phyloP scores from a whole-genome alignment of 768 basidiomycete genomes.

The Lanmaoa pseudosensibilis region DNA sequence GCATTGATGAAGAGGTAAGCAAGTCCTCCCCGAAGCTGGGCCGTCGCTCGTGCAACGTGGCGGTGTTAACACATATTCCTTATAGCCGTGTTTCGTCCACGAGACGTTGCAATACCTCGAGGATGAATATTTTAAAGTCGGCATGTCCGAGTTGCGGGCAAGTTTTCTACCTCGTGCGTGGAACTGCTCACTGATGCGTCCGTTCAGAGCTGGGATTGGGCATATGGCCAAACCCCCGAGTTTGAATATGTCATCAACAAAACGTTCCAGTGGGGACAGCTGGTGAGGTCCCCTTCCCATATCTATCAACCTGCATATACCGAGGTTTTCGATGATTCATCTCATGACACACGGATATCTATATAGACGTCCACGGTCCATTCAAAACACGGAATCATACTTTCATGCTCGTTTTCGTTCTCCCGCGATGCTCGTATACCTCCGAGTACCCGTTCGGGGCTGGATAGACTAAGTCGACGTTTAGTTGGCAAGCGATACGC shows the following conservation, averaged over 20 bases:
- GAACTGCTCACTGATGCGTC: background rate
- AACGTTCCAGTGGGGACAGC: slow-evolving; percentile 52
- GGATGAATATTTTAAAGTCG: slow-evolving; percentile 62
- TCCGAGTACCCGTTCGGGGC: background rate
- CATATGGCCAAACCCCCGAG: slow-evolving; percentile 90
- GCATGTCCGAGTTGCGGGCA: slow-evolving; percentile 75
- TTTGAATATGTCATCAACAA: slow-evolving; percentile 64
- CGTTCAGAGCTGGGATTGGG: slow-evolving; percentile 89
- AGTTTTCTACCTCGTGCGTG: slow-evolving; percentile 17
- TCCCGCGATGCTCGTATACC: background rate
- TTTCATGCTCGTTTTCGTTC: slow-evolving; percentile 16
- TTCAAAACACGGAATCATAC: background rate
- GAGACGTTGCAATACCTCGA: slow-evolving; percentile 45
- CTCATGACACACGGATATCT: background rate
- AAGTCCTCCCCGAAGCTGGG: background rate
- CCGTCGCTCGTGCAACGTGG: background rate
- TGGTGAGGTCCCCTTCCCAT: slow-evolving; percentile 36
- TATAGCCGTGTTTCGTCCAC: slow-evolving; percentile 43
- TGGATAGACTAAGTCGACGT: slow-evolving; percentile 23
- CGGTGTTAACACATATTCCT: background rate
- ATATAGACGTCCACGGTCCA: background rate
- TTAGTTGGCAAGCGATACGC: slow-evolving; percentile 43
- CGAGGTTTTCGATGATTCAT: background rate
- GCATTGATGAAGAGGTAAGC: slow-evolving; percentile 36
- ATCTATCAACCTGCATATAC: background rate